Percentiles rank a stretch among this genome's conserved stretches.
phyloP scores from a whole-genome alignment of 2,329 filamentous ascomycete species.

The Fusarium nodosum region DNA sequence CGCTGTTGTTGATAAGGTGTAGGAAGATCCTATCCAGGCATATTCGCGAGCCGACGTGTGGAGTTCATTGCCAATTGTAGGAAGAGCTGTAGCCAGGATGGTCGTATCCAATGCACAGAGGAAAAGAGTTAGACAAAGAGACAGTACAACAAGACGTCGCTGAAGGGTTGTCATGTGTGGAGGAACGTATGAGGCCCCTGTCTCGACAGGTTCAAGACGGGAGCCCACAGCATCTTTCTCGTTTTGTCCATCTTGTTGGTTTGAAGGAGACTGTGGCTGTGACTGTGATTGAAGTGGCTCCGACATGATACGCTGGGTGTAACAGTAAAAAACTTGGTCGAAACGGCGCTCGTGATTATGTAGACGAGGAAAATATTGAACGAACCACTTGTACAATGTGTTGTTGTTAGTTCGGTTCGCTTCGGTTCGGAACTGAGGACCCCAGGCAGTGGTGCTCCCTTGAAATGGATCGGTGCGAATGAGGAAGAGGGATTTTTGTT shows the following conservation, averaged over 20 bases:
- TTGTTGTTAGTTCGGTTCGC: constrained; percentile 11
- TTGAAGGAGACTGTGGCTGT: constrained; percentile 16
- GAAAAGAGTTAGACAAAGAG: constrained; percentile 48
- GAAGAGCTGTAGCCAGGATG: constrained; percentile 49
- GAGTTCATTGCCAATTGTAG: constrained; percentile 46
- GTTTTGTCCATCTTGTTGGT: constrained; percentile 26
- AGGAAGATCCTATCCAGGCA: constrained; percentile 49
- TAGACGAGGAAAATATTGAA: constrained; percentile 19
- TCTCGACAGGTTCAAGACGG: constrained; percentile 39
- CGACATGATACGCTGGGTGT: constrained; percentile 21
- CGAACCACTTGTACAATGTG: constrained; percentile 5
- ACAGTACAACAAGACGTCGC: constrained; percentile 43
- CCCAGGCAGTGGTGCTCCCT: neutral
- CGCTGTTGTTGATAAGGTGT: constrained; percentile 46
- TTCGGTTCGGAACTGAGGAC: constrained; percentile 18
- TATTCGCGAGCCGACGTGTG: constrained; percentile 44
- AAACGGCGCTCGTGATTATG: constrained; percentile 23
- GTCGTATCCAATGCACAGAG: constrained; percentile 49
- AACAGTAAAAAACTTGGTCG: constrained; percentile 2
- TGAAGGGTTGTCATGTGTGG: constrained; percentile 41
- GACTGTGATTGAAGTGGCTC: constrained; percentile 19
- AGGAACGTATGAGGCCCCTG: constrained; percentile 39
- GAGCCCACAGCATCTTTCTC: constrained; percentile 23
- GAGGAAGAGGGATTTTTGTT: neutral
- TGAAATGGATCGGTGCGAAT: neutral